Conservation (phyloP, 768 basidiomycete genomes). For the Scleroderma bovista region DNA sequence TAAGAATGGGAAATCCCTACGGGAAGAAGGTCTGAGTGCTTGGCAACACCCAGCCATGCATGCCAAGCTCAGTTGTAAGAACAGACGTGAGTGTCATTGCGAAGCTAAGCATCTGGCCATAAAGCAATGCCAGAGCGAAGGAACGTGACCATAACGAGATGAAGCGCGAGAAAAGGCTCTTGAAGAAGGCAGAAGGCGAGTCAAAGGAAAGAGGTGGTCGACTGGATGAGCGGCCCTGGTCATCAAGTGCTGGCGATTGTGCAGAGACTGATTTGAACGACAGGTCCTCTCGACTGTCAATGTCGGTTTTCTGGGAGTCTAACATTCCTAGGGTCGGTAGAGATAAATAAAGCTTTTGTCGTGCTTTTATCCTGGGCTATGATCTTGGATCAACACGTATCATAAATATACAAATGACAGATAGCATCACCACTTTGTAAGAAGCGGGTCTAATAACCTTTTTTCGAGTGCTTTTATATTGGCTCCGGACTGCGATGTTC, state of each 20-base stretch:
- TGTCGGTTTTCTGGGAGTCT: not conserved
- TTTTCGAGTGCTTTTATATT: too few relatives aligned
- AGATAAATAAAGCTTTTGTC: not conserved
- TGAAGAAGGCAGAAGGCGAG: conserved; percentile 1
- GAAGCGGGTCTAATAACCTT: too few relatives aligned
- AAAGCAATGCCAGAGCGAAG: not conserved
- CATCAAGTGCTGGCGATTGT: not conserved
- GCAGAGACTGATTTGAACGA: not conserved
- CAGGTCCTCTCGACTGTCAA: too few relatives aligned
- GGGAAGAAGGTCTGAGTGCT: conserved; percentile 75
- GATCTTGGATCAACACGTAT: too few relatives aligned
- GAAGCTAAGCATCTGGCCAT: conserved; percentile 3
- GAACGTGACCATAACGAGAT: conserved; percentile 6
- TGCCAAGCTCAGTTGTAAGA: conserved; percentile 66
- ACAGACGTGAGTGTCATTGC: conserved; percentile 29
- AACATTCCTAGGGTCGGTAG: not conserved
- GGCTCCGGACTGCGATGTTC: too few relatives aligned
- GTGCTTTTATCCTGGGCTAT: not conserved
- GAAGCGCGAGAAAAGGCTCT: conserved; percentile 2
- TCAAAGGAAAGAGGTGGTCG: conserved; percentile 3
- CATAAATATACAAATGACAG: too few relatives aligned
- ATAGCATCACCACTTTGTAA: too few relatives aligned
- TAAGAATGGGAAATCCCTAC: conserved; percentile 37
- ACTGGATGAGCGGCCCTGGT: not conserved
- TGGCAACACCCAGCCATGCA: conserved; percentile 57